These are phyloP conservation scores for Entomortierella parvispora DNA, from an alignment of 192 early-diverging fungal species.

Conservation along the genomic window DNA sequence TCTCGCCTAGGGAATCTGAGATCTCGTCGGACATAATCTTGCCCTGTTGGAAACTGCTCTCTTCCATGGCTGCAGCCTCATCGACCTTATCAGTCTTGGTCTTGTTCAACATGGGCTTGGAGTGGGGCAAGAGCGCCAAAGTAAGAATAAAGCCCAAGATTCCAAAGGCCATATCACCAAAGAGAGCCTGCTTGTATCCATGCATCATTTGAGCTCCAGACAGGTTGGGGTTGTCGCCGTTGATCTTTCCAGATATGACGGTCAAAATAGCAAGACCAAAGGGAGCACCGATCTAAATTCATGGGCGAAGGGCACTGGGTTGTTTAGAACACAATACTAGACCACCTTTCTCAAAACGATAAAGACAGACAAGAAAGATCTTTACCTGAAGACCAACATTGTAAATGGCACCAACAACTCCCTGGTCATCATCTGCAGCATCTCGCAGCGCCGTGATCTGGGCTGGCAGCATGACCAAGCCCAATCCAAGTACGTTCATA, in stretches of 20 bases:
- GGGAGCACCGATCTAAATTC: conserved; percentile 40
- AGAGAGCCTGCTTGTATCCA: conserved; percentile 39
- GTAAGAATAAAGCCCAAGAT: conserved; percentile 25
- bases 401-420: conserved; percentile 52
- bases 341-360: not conserved
- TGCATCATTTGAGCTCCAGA: conserved; percentile 23
- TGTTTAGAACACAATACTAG: too few species aligned
- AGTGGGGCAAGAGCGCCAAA: conserved; percentile 34
- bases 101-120: conserved; percentile 9
- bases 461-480: conserved; percentile 42
- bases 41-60: too few species aligned
- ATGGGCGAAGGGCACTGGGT: not conserved
- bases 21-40: too few species aligned
- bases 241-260: conserved; percentile 49
- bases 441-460: conserved; percentile 45
- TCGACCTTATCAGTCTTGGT: not conserved
- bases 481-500: conserved; percentile 41
- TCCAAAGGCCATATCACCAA: conserved; percentile 25
- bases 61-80: too few species aligned
- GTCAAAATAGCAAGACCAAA: conserved; percentile 53
- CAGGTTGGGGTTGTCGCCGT: conserved; percentile 9
- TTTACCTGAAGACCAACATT: conserved; percentile 48
- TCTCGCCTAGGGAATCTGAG: too few species aligned
- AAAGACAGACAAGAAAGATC: not conserved
- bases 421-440: conserved; percentile 48